phyloP scores from a whole-genome alignment of 306 rosid species.

The Trifolium fragiferum region DNA sequence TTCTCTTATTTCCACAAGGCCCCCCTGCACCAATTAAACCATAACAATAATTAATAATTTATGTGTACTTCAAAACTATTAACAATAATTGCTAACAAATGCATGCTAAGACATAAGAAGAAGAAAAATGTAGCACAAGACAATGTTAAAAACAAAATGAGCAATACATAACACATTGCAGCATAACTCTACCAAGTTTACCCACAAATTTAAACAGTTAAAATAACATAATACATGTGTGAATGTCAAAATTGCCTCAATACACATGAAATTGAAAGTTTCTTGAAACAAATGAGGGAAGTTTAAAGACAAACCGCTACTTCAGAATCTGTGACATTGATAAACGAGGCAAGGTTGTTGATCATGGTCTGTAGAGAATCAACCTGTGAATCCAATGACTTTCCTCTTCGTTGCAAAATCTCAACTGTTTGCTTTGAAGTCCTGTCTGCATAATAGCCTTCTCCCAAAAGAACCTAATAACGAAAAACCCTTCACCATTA shows the following conservation, averaged over 20 bases:
- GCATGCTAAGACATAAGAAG: conserved; percentile 13
- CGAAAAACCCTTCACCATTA: not conserved
- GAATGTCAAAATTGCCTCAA: conserved; percentile 9
- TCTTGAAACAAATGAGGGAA: conserved; percentile 17
- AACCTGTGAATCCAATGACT: conserved; percentile 68
- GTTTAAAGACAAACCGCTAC: conserved; percentile 45
- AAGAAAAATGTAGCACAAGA: conserved; percentile 3
- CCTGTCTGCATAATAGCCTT: conserved; percentile 80
- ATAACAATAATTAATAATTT: conserved; percentile 10
- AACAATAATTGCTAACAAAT: conserved; percentile 24
- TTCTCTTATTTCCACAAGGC: conserved; percentile 80
- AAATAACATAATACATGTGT: not conserved
- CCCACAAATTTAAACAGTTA: not conserved
- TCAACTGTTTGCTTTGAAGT: conserved; percentile 80
- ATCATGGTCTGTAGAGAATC: conserved; percentile 67
- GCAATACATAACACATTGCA: not conserved
- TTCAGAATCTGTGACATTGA: conserved; percentile 63
- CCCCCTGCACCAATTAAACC: conserved; percentile 60
- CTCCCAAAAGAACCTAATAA: conserved; percentile 86
- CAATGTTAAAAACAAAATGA: not conserved
- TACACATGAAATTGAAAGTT: conserved; percentile 1
- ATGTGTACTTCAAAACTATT: conserved; percentile 31
- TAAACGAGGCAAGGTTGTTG: conserved; percentile 72
- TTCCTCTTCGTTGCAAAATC: conserved; percentile 79
- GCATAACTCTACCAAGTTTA: not conserved